Evolutionary conservation across 1,284 basidiomycete genomes (phyloP), one percentile per base, ranked within the genome.

Genomic region (Trichosporon sp.): DNA sequence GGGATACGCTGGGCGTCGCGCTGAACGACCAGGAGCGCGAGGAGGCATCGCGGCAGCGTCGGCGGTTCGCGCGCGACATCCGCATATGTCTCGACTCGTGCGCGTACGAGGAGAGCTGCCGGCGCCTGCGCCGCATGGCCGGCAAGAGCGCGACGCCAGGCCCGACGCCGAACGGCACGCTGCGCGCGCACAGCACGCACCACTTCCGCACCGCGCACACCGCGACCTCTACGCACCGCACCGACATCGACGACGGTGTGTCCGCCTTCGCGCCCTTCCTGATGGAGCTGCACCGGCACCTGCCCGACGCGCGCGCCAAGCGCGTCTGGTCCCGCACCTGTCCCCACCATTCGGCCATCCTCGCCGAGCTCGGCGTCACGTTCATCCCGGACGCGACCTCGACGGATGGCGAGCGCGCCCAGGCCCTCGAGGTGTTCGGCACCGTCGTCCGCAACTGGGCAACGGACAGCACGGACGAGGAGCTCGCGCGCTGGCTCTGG

Each of bases 341-440:
- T 51, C 80, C 80, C 1, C 79, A 81, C 65, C 80, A 82, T 67
- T 73, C 75, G 2, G 75, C 75, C 7, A 78, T 82, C 53, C 73
- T 82, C 12, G 75, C 79, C 15, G 80, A 82, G 68, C 73, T 82
- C 1, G 77, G 76, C 11, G 73, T 77, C 1, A 74, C 76, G 1
- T 81, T 81, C 65, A 68, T 80, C 1, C 73, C 74, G 7, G 75
- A 77, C 53, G 66, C 67, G 3, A 65, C 72, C 1, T 74, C 78
- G 15, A 75, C 75, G 13, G 75, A 75, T 23, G 78, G 78, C 6
- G 79, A 81, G 32, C 62, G 77, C 29, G 76, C 78, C 47, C 79
- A 81, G 64, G 79, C 77, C 1, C 71, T 82, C 5, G 79, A 82
- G 65, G 75, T 82, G 23, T 82, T 82, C 62, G 78, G 77, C 0